Evolutionary conservation across 371 early-diverging fungal genomes (phyloP).

Genomic region (Rhizopus microsporus): DNA sequence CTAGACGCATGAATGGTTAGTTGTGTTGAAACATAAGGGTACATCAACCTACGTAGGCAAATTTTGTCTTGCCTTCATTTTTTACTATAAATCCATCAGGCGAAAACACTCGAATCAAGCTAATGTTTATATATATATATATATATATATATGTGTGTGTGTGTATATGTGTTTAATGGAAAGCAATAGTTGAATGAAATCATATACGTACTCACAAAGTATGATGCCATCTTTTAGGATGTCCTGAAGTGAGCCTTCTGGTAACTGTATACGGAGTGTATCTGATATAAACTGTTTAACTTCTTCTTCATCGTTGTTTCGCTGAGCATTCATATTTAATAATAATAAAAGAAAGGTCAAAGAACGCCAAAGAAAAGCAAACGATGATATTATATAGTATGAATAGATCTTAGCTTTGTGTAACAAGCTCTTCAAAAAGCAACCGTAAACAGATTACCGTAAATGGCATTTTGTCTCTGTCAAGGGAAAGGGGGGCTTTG

Average conservation of each 20-base stretch:
- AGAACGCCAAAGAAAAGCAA: conserved; percentile 1
- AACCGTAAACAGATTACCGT: conserved; percentile 28
- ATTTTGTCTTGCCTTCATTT: conserved; percentile 25
- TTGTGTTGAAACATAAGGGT: neutral
- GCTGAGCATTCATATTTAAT: neutral
- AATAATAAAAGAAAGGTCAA: conserved; percentile 3
- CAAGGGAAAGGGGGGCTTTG: too few relatives aligned
- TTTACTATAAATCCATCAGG: conserved; percentile 20
- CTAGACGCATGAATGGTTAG: conserved; percentile 31
- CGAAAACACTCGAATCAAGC: conserved; percentile 19
- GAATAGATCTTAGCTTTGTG: neutral
- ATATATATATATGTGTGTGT: neutral
- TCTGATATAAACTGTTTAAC: conserved; percentile 35
- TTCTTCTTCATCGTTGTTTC: conserved; percentile 15
- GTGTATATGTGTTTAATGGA: neutral
- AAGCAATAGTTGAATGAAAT: neutral
- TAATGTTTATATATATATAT: conserved; percentile 1
- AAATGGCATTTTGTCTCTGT: conserved; percentile 9
- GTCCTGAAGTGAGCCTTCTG: conserved; percentile 34
- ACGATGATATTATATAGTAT: conserved; percentile 3
- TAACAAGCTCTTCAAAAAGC: conserved; percentile 14
- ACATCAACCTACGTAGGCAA: conserved; percentile 19
- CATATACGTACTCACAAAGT: conserved; percentile 44
- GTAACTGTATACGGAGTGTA: conserved; percentile 25
- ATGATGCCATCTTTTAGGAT: conserved; percentile 47